phyloP scores from a whole-genome alignment of 2,329 filamentous ascomycete species.

The Trichoderma koningiopsis region DNA sequence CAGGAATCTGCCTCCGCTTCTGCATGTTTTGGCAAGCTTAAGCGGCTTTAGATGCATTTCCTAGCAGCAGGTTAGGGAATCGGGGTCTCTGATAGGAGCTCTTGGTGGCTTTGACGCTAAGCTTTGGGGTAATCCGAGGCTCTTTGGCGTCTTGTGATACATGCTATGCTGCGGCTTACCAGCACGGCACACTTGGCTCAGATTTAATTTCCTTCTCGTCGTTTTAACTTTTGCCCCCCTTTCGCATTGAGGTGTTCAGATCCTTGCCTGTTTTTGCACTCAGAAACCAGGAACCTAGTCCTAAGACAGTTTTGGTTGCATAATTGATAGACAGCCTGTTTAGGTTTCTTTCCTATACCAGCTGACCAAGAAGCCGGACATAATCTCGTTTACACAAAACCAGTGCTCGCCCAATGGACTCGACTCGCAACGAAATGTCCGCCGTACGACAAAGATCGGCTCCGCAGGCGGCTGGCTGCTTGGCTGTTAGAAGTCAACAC shows the following conservation, averaged over 20 bases:
- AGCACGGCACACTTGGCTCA: neutral
- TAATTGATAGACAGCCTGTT: slow-evolving; percentile 18
- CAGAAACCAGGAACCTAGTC: slow-evolving; percentile 18
- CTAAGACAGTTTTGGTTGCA: slow-evolving; percentile 23
- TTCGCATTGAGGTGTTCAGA: slow-evolving; percentile 1
- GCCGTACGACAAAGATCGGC: neutral
- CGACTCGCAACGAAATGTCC: neutral
- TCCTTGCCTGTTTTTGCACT: slow-evolving; percentile 11
- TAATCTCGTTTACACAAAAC: slow-evolving; percentile 11
- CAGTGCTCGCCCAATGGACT: neutral
- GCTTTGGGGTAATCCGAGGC: neutral
- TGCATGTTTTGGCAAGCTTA: slow-evolving; percentile 11
- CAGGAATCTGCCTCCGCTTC: slow-evolving; percentile 15
- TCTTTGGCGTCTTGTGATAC: slow-evolving; percentile 10
- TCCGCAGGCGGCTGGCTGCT: neutral
- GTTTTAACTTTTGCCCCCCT: neutral
- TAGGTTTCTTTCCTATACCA: neutral
- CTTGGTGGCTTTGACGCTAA: slow-evolving; percentile 8
- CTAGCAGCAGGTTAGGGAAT: slow-evolving; percentile 1
- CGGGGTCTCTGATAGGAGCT: neutral
- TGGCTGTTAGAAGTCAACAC: neutral
- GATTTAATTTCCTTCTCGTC: neutral
- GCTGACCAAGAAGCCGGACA: slow-evolving; percentile 5
- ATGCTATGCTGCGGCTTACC: slow-evolving; percentile 13
- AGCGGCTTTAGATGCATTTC: slow-evolving; percentile 11